phyloP scores from a whole-genome alignment of 306 rosid genomes.

The Crataegus laevigata region DNA sequence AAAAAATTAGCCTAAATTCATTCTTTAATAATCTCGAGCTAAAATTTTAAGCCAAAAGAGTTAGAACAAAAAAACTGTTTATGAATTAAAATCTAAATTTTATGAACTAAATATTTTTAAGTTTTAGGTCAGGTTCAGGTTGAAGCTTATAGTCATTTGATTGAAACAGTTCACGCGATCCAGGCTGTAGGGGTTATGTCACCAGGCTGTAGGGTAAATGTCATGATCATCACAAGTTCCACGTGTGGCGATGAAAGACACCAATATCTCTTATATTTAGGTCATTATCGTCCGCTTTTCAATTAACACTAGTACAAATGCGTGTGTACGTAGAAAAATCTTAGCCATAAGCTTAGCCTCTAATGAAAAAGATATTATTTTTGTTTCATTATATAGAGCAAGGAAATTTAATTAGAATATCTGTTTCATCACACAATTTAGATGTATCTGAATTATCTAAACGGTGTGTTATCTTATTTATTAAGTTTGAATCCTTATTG shows the following conservation, averaged over 20 bases:
- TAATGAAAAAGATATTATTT: not conserved
- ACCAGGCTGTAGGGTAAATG: not conserved
- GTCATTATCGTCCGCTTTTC: conserved; percentile 14
- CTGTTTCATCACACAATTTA: too few relatives aligned
- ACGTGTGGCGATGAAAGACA: not conserved
- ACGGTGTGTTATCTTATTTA: too few relatives aligned
- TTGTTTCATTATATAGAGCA: not conserved
- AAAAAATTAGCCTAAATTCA: too few relatives aligned
- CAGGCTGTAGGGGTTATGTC: not conserved
- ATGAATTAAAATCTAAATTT: too few relatives aligned
- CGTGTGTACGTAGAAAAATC: not conserved
- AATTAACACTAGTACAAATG: not conserved
- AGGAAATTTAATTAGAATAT: too few relatives aligned
- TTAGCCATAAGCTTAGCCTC: not conserved
- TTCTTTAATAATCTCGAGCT: too few relatives aligned
- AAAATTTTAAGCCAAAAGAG: too few relatives aligned
- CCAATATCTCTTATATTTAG: not conserved
- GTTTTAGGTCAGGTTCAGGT: too few relatives aligned
- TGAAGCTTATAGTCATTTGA: not conserved
- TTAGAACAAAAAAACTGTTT: too few relatives aligned
- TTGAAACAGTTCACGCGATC: not conserved
- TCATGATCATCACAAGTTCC: not conserved
- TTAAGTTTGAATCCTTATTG: too few relatives aligned
- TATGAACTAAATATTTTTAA: too few relatives aligned
- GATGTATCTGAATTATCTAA: too few relatives aligned